A percentile compares a stretch with the other conserved stretches of the same genome.
Conservation (phyloP, 2,329 filamentous ascomycete species). For the Talaromyces sp. region DNA sequence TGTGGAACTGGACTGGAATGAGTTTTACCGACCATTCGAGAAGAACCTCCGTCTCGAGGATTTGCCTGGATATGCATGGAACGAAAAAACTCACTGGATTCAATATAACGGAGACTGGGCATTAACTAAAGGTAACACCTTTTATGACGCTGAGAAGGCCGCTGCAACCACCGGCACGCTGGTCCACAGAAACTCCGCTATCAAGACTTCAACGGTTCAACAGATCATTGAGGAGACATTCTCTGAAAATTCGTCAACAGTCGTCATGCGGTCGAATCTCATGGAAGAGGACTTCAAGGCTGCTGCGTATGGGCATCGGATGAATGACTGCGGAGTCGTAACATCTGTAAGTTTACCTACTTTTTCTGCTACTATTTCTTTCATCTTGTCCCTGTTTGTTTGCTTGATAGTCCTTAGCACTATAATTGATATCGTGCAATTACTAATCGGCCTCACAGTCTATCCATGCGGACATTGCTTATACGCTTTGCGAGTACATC, state of each 20-base stretch:
- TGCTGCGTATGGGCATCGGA: slow-evolving; percentile 23
- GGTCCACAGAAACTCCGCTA: slow-evolving; percentile 30
- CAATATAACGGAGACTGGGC: slow-evolving; percentile 70
- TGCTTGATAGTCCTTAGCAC: too few relatives aligned
- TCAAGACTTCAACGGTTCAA: slow-evolving; percentile 12
- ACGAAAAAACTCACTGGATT: slow-evolving; percentile 71
- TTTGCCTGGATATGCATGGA: slow-evolving; percentile 67
- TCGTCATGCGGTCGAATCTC: slow-evolving; percentile 23
- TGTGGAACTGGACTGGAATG: slow-evolving; percentile 66
- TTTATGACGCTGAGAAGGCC: neutral
- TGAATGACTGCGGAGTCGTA: slow-evolving; percentile 22
- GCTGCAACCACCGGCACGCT: neutral
- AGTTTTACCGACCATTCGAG: slow-evolving; percentile 65
- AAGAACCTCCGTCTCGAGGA: slow-evolving; percentile 58
- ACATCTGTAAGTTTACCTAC: slow-evolving; percentile 10
- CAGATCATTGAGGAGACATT: slow-evolving; percentile 16
- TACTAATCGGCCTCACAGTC: slow-evolving; percentile 5
- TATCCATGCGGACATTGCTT: slow-evolving; percentile 28
- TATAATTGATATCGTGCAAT: too few relatives aligned
- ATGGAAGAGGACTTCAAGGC: slow-evolving; percentile 16
- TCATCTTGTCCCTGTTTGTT: too few relatives aligned
- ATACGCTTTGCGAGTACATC: slow-evolving; percentile 27
- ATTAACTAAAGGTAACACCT: slow-evolving; percentile 63
- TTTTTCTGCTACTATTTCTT: too few relatives aligned
- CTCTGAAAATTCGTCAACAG: neutral